Conservation (phyloP, 1,284 basidiomycete genomes). For the Puccinia brachypodii region DNA sequence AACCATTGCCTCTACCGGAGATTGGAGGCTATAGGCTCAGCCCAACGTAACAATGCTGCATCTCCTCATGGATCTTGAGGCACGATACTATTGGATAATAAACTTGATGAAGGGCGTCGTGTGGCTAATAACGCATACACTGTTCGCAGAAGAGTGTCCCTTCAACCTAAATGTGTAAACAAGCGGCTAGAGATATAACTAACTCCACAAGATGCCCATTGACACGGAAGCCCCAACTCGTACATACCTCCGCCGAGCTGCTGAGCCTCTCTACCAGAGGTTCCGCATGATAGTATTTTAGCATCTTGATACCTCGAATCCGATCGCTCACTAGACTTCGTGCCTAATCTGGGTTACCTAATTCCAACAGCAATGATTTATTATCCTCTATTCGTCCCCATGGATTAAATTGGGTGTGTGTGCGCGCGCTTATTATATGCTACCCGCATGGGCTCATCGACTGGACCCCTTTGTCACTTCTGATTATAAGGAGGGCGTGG, state of each 20-base stretch:
- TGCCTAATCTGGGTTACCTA: background rate
- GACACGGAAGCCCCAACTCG: background rate
- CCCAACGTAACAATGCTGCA: background rate
- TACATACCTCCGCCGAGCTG: conserved; percentile 19
- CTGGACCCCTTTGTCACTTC: background rate
- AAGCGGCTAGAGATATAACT: background rate
- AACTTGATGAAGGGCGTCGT: no score
- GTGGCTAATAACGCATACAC: no score
- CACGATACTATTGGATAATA: no score
- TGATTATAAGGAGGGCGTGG: background rate
- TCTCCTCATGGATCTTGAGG: background rate
- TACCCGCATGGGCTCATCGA: background rate
- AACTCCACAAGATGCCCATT: background rate
- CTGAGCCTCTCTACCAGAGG: background rate
- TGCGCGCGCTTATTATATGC: background rate
- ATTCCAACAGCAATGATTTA: background rate
- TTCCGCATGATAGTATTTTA: background rate
- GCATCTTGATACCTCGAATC: no score
- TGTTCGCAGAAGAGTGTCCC: no score
- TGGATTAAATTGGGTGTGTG: background rate
- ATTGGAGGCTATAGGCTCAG: background rate
- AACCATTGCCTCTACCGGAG: background rate
- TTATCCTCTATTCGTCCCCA: background rate
- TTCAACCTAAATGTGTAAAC: no score
- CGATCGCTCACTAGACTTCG: background rate